Conservation (phyloP, 2,329 filamentous ascomycete species). For the Thelonectria discophora region DNA sequence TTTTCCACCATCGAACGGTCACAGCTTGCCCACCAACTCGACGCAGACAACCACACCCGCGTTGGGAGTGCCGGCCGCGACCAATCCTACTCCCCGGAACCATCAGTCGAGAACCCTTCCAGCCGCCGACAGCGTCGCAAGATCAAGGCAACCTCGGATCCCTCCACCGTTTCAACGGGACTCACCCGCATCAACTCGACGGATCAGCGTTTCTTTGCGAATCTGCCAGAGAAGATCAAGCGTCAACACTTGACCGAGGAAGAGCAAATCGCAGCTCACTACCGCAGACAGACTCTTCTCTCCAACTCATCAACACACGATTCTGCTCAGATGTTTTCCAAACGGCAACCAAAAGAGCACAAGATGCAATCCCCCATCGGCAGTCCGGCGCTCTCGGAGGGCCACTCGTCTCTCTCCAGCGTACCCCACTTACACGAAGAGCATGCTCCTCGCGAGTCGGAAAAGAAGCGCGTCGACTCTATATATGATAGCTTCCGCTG, state of each 20-base stretch:
- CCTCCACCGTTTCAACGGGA: slow-evolving; percentile 25
- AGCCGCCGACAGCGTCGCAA: slow-evolving; percentile 31
- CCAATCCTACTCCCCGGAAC: slow-evolving; percentile 23
- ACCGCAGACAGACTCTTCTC: slow-evolving; percentile 51
- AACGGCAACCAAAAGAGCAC: slow-evolving; percentile 37
- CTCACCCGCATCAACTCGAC: slow-evolving; percentile 55
- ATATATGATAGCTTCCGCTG: slow-evolving; percentile 76
- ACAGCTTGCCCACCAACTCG: slow-evolving; percentile 64
- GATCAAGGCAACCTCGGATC: slow-evolving; percentile 32
- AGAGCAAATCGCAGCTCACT: slow-evolving; percentile 69
- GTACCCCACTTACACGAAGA: slow-evolving; percentile 40
- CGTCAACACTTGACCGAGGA: slow-evolving; percentile 75
- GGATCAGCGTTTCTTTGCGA: slow-evolving; percentile 74
- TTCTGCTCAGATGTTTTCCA: slow-evolving; percentile 38
- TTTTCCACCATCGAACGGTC: slow-evolving; percentile 78
- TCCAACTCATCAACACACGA: slow-evolving; percentile 43
- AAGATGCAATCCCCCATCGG: slow-evolving; percentile 37
- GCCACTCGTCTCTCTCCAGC: slow-evolving; percentile 34
- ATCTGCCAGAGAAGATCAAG: slow-evolving; percentile 76
- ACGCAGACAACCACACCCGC: slow-evolving; percentile 26
- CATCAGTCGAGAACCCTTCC: slow-evolving; percentile 26
- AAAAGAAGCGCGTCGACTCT: slow-evolving; percentile 55
- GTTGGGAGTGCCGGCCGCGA: slow-evolving; percentile 35
- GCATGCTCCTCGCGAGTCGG: slow-evolving; percentile 26
- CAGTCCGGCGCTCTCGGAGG: slow-evolving; percentile 36